Evolutionary conservation across 202 grass and related monocot species (phyloP), one percentile per base, ranked within the genome.

Genomic region (Schoenoplectus triqueter): DNA sequence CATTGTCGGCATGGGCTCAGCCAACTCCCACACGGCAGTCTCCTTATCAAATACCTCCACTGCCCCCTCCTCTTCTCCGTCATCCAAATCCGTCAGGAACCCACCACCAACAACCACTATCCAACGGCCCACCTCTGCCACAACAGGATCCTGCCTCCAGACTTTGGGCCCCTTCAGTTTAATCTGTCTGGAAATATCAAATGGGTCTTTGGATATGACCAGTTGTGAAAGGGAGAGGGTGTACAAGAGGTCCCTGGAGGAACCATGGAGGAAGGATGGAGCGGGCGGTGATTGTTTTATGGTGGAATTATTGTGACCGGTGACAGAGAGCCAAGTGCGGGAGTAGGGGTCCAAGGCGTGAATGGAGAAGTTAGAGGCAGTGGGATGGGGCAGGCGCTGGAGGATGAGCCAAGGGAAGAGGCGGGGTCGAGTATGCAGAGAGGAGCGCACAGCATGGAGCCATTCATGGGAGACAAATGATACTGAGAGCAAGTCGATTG

Each of bases 111-210:
- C 84, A 15, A 85, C 89, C 7, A 94, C 89, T 56, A 97, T 48
- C 78, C 86, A 89, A 68, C 60, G 82, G 3, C 89, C 92, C 10
- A 94, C 89, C 15, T 88, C 81, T 7, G 89, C 94, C 60, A 94
- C 19, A 52, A 92, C 90, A n/a, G 94, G 92, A 69, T 97, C 92
- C 39, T 92, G 85, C 68, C 94, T 92, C 94, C 94, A 92, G 52
- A 88, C 85, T 54, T 20, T 22, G 14, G 92, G 92, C 1, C 90
- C 86, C 22, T 56, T 78, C 19, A 91, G n/a, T 19, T 82, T 72
- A 57, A 86, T 84, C 73, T 78, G 84, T 4, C 20, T 52, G 2
- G 85, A 61, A 6, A 57, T 9, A 0, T 90, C 89, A 7, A 97
- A 87, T 47, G 92, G 82, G 57, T 94, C 94, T 10, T 44, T 69